These are phyloP conservation scores for Microbotryum violaceum DNA, from an alignment of 1,284 basidiomycete species.

Conservation along the genomic window DNA sequence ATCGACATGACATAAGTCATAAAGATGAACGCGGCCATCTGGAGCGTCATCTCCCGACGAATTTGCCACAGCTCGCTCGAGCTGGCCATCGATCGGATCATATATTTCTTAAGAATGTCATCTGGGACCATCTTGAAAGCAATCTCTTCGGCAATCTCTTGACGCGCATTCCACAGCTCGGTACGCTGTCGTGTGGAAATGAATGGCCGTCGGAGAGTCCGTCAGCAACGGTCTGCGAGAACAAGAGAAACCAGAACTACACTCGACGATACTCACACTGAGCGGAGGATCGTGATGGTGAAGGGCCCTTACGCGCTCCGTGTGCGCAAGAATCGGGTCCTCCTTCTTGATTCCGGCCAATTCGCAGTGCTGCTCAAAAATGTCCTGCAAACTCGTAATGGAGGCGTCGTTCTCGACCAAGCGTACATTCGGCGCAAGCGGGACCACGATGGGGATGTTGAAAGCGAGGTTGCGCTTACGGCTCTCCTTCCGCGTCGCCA, in stretches of 20 bases:
- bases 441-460: slow-evolving; percentile 80
- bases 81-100: slow-evolving; percentile 74
- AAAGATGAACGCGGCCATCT: slow-evolving; percentile 82
- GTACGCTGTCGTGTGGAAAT: slow-evolving; percentile 5
- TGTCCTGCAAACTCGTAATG: slow-evolving; percentile 84
- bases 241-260: neutral
- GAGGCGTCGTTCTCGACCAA: slow-evolving; percentile 86
- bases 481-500: slow-evolving; percentile 82
- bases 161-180: slow-evolving; percentile 20
- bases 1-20: slow-evolving; percentile 86
- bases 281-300: slow-evolving; percentile 21
- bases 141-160: slow-evolving; percentile 88
- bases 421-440: slow-evolving; percentile 75
- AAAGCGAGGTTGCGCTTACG: slow-evolving; percentile 86
- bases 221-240: neutral
- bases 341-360: slow-evolving; percentile 71
- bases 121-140: slow-evolving; percentile 83
- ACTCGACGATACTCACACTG: slow-evolving; percentile 6
- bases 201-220: neutral
- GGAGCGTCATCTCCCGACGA: slow-evolving; percentile 91
- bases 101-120: slow-evolving; percentile 80
- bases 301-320: slow-evolving; percentile 65
- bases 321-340: slow-evolving; percentile 75
- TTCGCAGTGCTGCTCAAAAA: slow-evolving; percentile 85
- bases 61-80: slow-evolving; percentile 91